Evolutionary conservation across 305 asterid species (phyloP).

Genomic region (Euphrasia arctica): DNA sequence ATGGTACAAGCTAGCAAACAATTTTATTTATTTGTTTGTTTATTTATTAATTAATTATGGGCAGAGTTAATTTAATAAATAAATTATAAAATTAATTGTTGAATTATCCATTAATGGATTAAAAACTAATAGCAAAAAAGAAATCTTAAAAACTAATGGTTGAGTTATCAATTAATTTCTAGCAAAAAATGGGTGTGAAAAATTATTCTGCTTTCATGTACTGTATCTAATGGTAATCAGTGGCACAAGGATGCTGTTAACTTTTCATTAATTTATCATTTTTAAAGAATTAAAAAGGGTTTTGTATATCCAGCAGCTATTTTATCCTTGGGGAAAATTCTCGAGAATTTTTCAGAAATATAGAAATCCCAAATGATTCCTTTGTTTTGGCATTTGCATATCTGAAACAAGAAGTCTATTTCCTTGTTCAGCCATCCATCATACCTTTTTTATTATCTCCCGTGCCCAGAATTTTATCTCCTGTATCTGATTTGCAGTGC

Average conservation of each 20-base stretch:
- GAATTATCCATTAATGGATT: no score
- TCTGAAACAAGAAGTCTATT: background rate
- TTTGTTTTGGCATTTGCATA: background rate
- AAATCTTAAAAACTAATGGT: no score
- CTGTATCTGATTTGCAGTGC: conserved; percentile 56
- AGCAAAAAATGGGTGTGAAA: no score
- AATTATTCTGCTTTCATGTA: no score
- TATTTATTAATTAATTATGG: no score
- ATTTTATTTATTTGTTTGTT: no score
- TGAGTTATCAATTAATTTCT: no score
- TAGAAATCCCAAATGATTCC: background rate
- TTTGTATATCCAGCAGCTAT: background rate
- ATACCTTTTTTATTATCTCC: background rate
- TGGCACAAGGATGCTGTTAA: background rate
- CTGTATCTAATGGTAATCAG: background rate
- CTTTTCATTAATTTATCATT: background rate
- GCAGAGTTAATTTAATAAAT: no score
- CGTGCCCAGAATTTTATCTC: background rate
- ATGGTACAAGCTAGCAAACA: no score
- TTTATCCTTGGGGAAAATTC: background rate
- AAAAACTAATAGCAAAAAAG: no score
- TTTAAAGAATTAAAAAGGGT: background rate
- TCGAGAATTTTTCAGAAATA: background rate
- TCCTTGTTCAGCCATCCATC: background rate
- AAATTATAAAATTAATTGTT: no score